These are phyloP conservation scores for Halenospora varia DNA, from an alignment of 495 filamentous ascomycete species.

Conservation along the genomic window DNA sequence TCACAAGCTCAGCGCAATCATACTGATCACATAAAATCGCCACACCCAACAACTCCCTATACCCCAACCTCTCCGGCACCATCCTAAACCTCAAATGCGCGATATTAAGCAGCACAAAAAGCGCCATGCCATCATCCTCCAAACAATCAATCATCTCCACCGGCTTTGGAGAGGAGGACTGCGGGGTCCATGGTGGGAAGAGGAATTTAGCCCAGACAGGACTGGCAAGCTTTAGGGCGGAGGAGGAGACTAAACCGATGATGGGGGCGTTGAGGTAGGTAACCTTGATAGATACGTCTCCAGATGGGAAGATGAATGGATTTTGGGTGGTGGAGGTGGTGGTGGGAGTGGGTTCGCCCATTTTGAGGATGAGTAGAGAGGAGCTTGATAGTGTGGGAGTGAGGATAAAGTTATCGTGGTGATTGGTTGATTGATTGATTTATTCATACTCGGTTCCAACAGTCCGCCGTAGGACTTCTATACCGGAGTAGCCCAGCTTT, in stretches of 20 bases:
- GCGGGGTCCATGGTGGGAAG: background rate
- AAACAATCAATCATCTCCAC: conserved; percentile 3
- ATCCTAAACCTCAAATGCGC: conserved; percentile 9
- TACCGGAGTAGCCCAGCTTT: no score
- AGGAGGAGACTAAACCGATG: conserved; percentile 1
- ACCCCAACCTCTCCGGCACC: background rate
- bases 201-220: conserved; percentile 10
- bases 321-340: no score
- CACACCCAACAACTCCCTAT: background rate
- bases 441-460: no score
- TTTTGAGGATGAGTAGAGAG: no score
- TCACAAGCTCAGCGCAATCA: conserved; percentile 2
- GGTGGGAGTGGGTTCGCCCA: no score
- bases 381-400: no score
- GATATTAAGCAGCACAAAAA: conserved; percentile 9
- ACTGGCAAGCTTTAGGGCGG: conserved; percentile 5
- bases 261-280: background rate
- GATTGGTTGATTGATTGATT: no score
- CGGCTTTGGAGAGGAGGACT: background rate
- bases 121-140: conserved; percentile 2
- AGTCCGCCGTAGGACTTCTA: no score
- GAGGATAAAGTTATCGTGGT: no score
- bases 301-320: no score
- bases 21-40: conserved; percentile 11
- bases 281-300: background rate